These are phyloP conservation scores for Multifurca ochricompacta DNA, from an alignment of 768 basidiomycete species.

Conservation along the genomic window DNA sequence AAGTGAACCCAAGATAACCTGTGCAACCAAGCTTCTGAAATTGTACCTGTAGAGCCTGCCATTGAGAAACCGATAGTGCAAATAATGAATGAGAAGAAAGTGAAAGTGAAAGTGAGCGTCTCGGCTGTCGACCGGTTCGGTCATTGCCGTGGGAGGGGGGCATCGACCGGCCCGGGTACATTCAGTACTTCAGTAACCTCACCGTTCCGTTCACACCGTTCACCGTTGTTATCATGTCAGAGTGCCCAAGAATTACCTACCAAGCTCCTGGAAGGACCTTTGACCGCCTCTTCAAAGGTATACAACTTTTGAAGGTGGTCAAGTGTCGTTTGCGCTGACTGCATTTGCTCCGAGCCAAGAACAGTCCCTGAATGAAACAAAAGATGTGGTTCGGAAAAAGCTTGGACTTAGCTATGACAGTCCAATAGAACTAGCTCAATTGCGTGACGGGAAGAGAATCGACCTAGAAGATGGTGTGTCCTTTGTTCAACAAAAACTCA, in stretches of 20 bases:
- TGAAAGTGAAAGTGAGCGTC: neutral
- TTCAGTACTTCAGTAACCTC: too few species aligned
- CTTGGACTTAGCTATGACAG: slow-evolving; percentile 39
- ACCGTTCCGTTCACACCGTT: too few species aligned
- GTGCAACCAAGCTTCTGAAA: neutral
- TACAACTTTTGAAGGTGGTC: neutral
- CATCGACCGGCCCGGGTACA: neutral
- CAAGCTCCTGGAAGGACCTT: slow-evolving; percentile 31
- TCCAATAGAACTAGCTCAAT: slow-evolving; percentile 38
- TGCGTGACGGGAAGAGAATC: slow-evolving; percentile 45
- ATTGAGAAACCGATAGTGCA: neutral
- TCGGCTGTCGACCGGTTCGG: neutral
- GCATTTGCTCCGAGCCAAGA: slow-evolving; percentile 34
- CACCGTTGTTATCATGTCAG: neutral
- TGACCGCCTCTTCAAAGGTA: slow-evolving; percentile 48
- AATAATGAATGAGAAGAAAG: too few species aligned
- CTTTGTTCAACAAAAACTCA: neutral
- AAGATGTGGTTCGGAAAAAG: slow-evolving; percentile 52
- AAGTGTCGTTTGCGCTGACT: slow-evolving; percentile 8
- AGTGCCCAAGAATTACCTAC: slow-evolving; percentile 14
- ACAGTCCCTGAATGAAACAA: slow-evolving; percentile 49
- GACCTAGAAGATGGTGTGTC: slow-evolving; percentile 75
- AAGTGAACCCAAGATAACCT: neutral
- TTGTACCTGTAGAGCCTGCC: slow-evolving; percentile 18
- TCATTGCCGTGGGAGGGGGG: slow-evolving; percentile 7